Evolutionary conservation across 306 rosid genomes (phyloP).

Genomic region (Rubus parviflorus): DNA sequence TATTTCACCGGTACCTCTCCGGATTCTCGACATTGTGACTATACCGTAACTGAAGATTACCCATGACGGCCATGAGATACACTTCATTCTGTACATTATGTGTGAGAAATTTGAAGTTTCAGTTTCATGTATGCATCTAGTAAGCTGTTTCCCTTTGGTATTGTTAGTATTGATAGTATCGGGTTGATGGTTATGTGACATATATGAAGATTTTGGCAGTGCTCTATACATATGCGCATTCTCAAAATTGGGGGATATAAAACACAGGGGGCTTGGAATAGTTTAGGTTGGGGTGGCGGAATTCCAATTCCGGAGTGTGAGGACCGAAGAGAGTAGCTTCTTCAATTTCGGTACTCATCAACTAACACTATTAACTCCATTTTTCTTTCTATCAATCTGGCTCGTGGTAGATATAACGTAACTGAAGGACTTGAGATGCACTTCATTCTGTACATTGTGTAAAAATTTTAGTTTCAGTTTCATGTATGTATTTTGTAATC

Average conservation of each 20-base stretch:
- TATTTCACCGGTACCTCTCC: neutral
- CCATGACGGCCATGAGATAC: neutral
- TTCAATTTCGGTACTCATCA: neutral
- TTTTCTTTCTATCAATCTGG: neutral
- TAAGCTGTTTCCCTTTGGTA: neutral
- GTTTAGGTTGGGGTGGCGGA: neutral
- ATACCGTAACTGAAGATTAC: neutral
- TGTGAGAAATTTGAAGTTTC: neutral
- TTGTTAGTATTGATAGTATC: neutral
- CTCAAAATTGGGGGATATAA: neutral
- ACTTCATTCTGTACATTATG: neutral
- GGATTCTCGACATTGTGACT: neutral
- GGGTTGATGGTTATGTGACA: neutral
- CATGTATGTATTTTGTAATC: neutral
- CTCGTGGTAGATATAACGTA: neutral
- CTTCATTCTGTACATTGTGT: neutral
- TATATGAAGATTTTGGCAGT: neutral
- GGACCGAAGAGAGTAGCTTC: neutral
- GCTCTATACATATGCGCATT: neutral
- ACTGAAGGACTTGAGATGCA: neutral
- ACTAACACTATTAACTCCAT: neutral
- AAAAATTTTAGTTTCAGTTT: neutral
- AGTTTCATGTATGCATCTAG: neutral
- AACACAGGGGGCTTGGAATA: neutral
- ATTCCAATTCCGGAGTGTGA: neutral